phyloP scores from a whole-genome alignment of 2,329 filamentous ascomycete species.

The Cordyceps javanica region DNA sequence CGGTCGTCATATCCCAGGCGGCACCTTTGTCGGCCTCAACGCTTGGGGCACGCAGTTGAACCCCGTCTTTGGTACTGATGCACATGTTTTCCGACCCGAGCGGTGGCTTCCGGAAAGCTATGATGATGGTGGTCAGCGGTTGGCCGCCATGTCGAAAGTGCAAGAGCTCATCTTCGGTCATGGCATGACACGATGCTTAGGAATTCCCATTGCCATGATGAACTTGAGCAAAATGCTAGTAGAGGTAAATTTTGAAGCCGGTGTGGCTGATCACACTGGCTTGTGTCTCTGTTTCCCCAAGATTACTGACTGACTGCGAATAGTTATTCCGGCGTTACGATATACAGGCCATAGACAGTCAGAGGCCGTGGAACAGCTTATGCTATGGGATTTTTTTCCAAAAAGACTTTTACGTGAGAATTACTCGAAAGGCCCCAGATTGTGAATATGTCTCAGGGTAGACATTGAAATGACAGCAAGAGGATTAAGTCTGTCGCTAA shows the following conservation, averaged over 20 bases:
- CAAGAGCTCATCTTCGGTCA: conserved; percentile 1
- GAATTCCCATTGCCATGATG: conserved; percentile 1
- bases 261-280: not conserved
- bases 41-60: not conserved
- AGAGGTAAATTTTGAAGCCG: not conserved
- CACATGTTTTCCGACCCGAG: not conserved
- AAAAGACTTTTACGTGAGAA: not conserved
- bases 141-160: not conserved
- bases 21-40: not conserved
- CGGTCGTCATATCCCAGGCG: not conserved
- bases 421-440: conserved; percentile 28
- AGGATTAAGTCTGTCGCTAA: not conserved
- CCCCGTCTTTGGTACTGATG: not conserved
- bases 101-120: not conserved
- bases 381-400: not conserved
- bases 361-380: not conserved
- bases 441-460: not conserved
- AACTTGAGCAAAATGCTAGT: conserved; percentile 3
- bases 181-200: not conserved
- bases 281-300: not conserved
- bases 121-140: not conserved
- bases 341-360: not conserved
- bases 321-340: not conserved
- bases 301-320: not conserved
- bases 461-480: not conserved